A percentile compares a stretch with the other conserved stretches of the same genome.
These are phyloP conservation scores for Metschnikowia santaceciliae DNA, from an alignment of 805 yeast species.

Conservation along the genomic window DNA sequence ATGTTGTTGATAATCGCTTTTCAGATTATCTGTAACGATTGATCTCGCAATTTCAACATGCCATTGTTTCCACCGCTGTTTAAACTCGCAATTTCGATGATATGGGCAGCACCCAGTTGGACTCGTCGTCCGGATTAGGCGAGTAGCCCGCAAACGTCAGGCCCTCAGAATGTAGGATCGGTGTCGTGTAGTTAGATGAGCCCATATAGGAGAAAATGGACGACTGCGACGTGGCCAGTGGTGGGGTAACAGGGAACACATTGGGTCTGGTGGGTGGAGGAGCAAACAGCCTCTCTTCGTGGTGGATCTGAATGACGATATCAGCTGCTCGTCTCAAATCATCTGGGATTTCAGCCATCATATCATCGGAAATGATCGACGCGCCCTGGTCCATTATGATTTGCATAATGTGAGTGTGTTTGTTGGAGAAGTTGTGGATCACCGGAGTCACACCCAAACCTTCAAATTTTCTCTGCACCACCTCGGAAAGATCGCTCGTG, in stretches of 20 bases:
- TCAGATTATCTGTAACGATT: too few relatives aligned
- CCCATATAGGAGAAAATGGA: slow-evolving; percentile 30
- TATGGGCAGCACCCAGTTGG: slow-evolving; percentile 18
- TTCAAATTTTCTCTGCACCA: slow-evolving; percentile 47
- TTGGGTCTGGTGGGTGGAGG: slow-evolving; percentile 7
- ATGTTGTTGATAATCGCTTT: too few relatives aligned
- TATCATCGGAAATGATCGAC: slow-evolving; percentile 10
- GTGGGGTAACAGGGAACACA: slow-evolving; percentile 34
- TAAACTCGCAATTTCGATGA: slow-evolving; percentile 11
- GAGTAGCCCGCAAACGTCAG: slow-evolving; percentile 13
- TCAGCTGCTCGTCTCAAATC: slow-evolving; percentile 16
- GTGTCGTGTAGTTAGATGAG: slow-evolving; percentile 18
- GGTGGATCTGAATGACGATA: slow-evolving; percentile 10
- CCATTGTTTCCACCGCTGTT: not conserved
- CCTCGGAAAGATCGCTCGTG: slow-evolving; percentile 47
- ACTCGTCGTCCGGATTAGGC: slow-evolving; percentile 12
- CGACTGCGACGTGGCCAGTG: slow-evolving; percentile 39
- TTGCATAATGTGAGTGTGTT: slow-evolving; percentile 13
- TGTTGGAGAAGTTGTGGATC: slow-evolving; percentile 26
- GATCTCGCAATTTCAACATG: too few relatives aligned
- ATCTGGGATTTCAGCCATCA: slow-evolving; percentile 7
- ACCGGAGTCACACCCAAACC: slow-evolving; percentile 53
- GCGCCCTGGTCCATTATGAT: slow-evolving; percentile 13
- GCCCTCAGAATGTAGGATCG: slow-evolving; percentile 11
- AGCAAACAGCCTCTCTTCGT: slow-evolving; percentile 4